A percentile compares a stretch with the other conserved stretches of the same genome.
phyloP scores from a whole-genome alignment of 1,139 yeast genomes.

The Debaryomycetaceae sp. region DNA sequence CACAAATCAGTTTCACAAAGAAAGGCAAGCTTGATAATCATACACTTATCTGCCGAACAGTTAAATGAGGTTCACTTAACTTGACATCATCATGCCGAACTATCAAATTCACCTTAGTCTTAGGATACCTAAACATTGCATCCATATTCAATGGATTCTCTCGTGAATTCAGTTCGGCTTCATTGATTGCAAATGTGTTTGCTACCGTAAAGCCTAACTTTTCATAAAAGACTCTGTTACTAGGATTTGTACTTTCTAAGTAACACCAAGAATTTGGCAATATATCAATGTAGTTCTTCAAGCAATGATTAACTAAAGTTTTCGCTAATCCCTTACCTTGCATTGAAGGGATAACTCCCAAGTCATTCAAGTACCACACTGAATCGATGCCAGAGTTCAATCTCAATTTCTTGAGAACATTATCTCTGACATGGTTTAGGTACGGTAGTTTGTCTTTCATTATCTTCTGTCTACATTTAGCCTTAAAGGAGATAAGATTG shows the following conservation, averaged over 20 bases:
- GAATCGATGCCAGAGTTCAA: conserved; percentile 12
- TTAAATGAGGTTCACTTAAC: background rate
- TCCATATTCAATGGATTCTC: conserved; percentile 33
- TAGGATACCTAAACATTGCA: conserved; percentile 29
- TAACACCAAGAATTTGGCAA: conserved; percentile 26
- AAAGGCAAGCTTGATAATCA: too few species aligned
- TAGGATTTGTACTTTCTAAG: conserved; percentile 51
- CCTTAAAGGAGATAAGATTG: conserved; percentile 30
- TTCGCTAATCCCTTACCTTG: conserved; percentile 41
- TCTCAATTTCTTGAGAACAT: conserved; percentile 16
- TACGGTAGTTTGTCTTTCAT: conserved; percentile 34
- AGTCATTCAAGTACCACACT: conserved; percentile 41
- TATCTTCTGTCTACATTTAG: conserved; percentile 34
- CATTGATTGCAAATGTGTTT: conserved; percentile 44
- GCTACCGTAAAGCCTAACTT: conserved; percentile 47
- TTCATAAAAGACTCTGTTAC: conserved; percentile 46
- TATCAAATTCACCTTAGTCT: background rate
- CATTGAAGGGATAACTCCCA: conserved; percentile 39
- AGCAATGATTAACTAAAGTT: conserved; percentile 28
- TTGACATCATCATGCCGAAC: background rate
- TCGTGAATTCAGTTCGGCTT: conserved; percentile 15
- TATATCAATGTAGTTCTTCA: conserved; percentile 17
- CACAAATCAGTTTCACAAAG: too few species aligned
- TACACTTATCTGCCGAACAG: background rate
- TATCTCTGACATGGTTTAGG: conserved; percentile 30